A percentile compares a stretch with the other conserved stretches of the same genome.
Evolutionary conservation across 768 basidiomycete species (phyloP).

Genomic region (Rhizopogon vinicolor): DNA sequence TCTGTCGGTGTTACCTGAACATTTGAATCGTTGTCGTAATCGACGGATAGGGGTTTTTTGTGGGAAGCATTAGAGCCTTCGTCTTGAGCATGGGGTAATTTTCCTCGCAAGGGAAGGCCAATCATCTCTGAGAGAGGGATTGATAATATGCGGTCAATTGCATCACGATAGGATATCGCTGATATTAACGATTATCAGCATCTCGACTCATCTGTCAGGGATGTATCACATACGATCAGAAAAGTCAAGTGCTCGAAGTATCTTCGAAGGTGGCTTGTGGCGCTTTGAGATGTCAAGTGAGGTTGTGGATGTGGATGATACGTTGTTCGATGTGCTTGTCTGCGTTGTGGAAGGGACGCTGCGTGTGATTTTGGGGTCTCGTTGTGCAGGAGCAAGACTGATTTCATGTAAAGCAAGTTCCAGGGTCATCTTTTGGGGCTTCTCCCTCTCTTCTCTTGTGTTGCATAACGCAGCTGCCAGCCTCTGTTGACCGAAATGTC

Average conservation of each 20-base stretch:
- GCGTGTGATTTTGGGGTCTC: background rate
- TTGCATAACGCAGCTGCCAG: constrained; percentile 41
- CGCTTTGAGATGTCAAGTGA: constrained; percentile 2
- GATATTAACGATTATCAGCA: background rate
- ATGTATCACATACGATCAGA: constrained; percentile 20
- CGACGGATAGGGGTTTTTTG: background rate
- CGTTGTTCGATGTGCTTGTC: constrained; percentile 1
- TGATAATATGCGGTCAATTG: constrained; percentile 20
- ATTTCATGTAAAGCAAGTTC: constrained; percentile 17
- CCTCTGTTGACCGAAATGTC: constrained; percentile 57
- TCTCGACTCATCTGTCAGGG: background rate
- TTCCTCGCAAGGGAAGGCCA: background rate
- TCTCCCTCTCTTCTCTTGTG: constrained; percentile 7
- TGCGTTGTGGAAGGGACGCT: background rate
- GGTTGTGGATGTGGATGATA: background rate
- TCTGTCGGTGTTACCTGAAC: background rate
- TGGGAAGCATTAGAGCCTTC: background rate
- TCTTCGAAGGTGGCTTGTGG: constrained; percentile 16
- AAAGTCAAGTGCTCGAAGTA: constrained; percentile 19
- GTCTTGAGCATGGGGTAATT: background rate
- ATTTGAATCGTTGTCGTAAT: background rate
- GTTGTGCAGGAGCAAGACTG: constrained; percentile 22
- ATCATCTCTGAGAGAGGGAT: background rate
- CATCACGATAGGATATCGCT: constrained; percentile 25
- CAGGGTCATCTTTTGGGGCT: background rate